Conservation (phyloP, 768 basidiomycete species). For the Suillus tomentosus region DNA sequence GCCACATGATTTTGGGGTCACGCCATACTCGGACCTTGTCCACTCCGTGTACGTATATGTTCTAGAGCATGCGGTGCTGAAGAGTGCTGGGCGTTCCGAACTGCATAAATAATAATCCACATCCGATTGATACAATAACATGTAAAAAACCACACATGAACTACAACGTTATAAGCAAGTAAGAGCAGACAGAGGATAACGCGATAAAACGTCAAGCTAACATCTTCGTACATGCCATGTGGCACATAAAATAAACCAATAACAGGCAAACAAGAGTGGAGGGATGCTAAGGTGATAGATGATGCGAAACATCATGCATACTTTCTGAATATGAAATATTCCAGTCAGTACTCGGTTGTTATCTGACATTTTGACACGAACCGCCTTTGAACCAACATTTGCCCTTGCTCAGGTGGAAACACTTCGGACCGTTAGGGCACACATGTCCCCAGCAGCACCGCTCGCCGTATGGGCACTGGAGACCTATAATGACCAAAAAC, state of each 20-base stretch:
- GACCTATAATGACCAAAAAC: conserved; percentile 41
- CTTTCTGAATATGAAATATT: conserved; percentile 32
- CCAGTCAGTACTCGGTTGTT: not conserved
- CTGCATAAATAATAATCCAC: conserved; percentile 21
- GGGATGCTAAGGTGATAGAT: conserved; percentile 18
- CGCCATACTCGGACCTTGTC: not conserved
- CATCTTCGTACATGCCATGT: conserved; percentile 28
- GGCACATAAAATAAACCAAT: conserved; percentile 25
- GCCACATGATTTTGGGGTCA: not conserved
- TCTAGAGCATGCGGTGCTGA: not conserved
- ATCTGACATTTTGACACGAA: conserved; percentile 28
- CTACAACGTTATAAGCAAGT: conserved; percentile 22
- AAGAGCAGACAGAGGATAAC: conserved; percentile 3
- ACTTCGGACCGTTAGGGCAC: conserved; percentile 77
- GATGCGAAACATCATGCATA: conserved; percentile 38
- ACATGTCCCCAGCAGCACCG: conserved; percentile 83
- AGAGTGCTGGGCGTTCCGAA: not conserved
- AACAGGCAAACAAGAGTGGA: conserved; percentile 24
- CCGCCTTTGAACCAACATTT: conserved; percentile 89
- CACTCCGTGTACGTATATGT: no score
- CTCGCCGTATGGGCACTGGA: conserved; percentile 74
- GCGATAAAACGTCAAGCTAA: conserved; percentile 12
- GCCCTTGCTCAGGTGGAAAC: conserved; percentile 69
- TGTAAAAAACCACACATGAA: conserved; percentile 23
- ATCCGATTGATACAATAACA: conserved; percentile 15